These are phyloP conservation scores for Neurospora crassa DNA, from an alignment of 2,329 filamentous ascomycete genomes.

Conservation along the genomic window DNA sequence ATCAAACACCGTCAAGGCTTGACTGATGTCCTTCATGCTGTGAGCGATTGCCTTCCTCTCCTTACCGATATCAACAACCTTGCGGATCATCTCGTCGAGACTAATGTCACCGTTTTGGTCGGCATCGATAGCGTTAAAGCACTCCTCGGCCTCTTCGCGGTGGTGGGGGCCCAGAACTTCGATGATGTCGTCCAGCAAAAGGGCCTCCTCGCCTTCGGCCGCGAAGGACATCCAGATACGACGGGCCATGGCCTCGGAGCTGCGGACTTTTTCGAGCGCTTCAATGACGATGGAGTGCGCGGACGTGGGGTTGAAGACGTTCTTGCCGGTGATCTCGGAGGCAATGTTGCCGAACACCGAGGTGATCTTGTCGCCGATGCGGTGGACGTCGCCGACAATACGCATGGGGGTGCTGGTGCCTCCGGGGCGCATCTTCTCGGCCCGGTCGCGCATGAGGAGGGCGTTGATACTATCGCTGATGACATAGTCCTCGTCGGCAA, in stretches of 20 bases:
- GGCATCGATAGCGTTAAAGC: slow-evolving; percentile 69
- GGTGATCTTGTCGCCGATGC: slow-evolving; percentile 86
- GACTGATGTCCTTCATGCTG: slow-evolving; percentile 96
- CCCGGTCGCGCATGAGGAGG: slow-evolving; percentile 47
- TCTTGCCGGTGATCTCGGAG: slow-evolving; percentile 88
- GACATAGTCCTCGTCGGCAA: slow-evolving; percentile 81
- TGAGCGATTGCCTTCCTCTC: slow-evolving; percentile 81
- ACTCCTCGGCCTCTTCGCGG: slow-evolving; percentile 73
- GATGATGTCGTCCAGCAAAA: slow-evolving; percentile 71
- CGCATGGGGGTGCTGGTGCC: slow-evolving; percentile 69
- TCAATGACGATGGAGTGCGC: slow-evolving; percentile 84
- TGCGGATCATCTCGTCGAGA: slow-evolving; percentile 89
- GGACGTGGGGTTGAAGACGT: slow-evolving; percentile 87
- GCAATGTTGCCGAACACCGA: slow-evolving; percentile 89
- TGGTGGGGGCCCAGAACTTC: slow-evolving; percentile 77
- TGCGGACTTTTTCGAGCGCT: slow-evolving; percentile 73
- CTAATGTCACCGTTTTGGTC: slow-evolving; percentile 92
- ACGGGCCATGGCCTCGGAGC: slow-evolving; percentile 84
- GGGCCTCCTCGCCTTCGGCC: slow-evolving; percentile 71
- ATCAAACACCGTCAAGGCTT: slow-evolving; percentile 86
- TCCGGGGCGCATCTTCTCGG: slow-evolving; percentile 27
- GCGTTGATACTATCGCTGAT: slow-evolving; percentile 79
- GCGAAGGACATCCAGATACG: slow-evolving; percentile 99
- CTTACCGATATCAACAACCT: slow-evolving; percentile 72
- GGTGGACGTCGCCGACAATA: slow-evolving; percentile 66